phyloP scores from a whole-genome alignment of 1,284 basidiomycete species.

The Bjerkandera adusta region DNA sequence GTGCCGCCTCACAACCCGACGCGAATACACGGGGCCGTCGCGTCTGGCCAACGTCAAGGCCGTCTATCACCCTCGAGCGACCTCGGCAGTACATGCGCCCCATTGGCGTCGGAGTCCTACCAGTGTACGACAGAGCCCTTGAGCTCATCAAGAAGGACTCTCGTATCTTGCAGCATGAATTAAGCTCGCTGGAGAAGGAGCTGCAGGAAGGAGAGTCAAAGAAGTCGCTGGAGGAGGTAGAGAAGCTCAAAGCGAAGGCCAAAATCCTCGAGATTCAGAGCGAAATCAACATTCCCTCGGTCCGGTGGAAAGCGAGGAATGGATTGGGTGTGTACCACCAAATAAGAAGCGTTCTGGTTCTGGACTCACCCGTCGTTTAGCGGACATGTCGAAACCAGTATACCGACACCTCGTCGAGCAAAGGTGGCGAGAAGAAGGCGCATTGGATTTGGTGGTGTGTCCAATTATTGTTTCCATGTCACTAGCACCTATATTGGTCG shows the following conservation, averaged over 20 bases:
- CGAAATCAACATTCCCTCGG: conserved; percentile 75
- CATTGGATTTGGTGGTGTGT: conserved; percentile 79
- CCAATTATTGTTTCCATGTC: background rate
- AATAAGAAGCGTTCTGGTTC: conserved; percentile 6
- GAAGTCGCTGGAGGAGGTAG: conserved; percentile 36
- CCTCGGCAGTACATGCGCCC: conserved; percentile 69
- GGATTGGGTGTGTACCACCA: conserved; percentile 60
- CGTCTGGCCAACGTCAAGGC: conserved; percentile 30
- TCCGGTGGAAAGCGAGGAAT: conserved; percentile 73
- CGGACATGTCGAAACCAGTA: conserved; percentile 62
- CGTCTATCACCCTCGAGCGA: conserved; percentile 45
- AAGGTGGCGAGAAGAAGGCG: conserved; percentile 82
- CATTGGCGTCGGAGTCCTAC: conserved; percentile 63
- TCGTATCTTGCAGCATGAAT: conserved; percentile 43
- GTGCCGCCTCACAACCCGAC: background rate
- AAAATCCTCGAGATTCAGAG: conserved; percentile 43
- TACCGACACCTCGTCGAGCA: conserved; percentile 84
- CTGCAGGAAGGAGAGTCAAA: conserved; percentile 23
- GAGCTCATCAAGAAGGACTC: conserved; percentile 58
- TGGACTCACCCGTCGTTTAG: conserved; percentile 31
- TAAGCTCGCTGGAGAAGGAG: conserved; percentile 26
- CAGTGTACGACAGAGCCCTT: conserved; percentile 84
- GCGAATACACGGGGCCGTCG: background rate
- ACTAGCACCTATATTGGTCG: conserved; percentile 4
- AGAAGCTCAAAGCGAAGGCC: conserved; percentile 34